Conservation (phyloP, 192 early-diverging fungal species). For the Coemansia reversa region DNA sequence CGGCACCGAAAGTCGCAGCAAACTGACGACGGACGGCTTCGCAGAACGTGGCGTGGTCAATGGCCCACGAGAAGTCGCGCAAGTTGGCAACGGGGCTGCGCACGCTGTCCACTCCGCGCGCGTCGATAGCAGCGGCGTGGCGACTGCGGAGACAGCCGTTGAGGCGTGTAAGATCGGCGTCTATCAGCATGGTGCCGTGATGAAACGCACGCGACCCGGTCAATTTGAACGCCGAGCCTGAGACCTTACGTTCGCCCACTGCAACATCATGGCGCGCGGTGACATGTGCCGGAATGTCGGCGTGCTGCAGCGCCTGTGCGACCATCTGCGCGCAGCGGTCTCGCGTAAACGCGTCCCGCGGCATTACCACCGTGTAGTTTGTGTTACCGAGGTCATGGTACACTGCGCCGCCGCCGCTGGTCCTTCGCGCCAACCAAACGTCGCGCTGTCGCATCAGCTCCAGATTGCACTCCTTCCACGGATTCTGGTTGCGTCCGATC, state of each 20-base stretch:
- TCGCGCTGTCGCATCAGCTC: constrained; percentile 60
- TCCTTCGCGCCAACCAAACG: constrained; percentile 83
- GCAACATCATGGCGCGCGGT: constrained; percentile 90
- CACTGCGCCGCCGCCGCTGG: constrained; percentile 91
- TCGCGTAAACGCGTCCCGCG: constrained; percentile 78
- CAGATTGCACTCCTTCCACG: constrained; percentile 93
- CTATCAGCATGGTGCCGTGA: constrained; percentile 98
- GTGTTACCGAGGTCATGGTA: constrained; percentile 97
- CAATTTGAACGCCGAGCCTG: constrained; percentile 93
- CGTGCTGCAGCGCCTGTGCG: constrained; percentile 65
- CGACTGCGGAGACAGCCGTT: constrained; percentile 54
- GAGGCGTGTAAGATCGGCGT: constrained; percentile 70
- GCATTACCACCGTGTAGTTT: constrained; percentile 93
- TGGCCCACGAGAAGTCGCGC: constrained; percentile 73
- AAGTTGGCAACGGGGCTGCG: constrained; percentile 84
- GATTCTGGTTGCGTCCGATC: constrained; percentile 97
- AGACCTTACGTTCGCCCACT: constrained; percentile 80
- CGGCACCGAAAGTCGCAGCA: constrained; percentile 54
- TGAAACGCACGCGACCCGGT: constrained; percentile 82
- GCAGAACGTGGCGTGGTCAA: constrained; percentile 84
- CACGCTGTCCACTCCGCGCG: constrained; percentile 89
- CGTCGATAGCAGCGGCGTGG: constrained; percentile 61
- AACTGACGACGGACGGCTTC: constrained; percentile 74
- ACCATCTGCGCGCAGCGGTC: constrained; percentile 75
- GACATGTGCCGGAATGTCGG: constrained; percentile 77